Percentiles rank a stretch among this genome's conserved stretches.
Evolutionary conservation across 805 yeast genomes (phyloP).

Genomic region (Candida succiphila): DNA sequence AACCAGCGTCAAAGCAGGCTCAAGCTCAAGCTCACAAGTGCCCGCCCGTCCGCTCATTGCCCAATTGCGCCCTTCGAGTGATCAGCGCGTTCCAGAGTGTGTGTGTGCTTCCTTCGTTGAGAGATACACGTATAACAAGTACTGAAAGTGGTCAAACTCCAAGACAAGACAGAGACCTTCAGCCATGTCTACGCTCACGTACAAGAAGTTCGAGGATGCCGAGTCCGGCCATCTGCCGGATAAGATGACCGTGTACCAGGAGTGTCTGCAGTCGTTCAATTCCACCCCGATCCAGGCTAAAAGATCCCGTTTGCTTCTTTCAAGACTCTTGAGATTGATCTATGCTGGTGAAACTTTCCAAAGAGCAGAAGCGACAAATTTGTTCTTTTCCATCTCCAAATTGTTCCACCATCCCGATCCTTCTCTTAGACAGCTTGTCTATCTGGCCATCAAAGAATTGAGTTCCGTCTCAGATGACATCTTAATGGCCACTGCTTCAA

Average conservation of each 20-base stretch:
- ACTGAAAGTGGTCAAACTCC: no score
- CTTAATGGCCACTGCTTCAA: conserved; percentile 94
- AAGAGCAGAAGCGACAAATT: conserved; percentile 77
- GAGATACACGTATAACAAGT: no score
- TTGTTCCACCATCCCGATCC: conserved; percentile 88
- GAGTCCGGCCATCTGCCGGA: conserved; percentile 68
- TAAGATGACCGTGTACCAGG: conserved; percentile 96
- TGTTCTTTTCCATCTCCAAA: conserved; percentile 90
- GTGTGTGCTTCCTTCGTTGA: no score
- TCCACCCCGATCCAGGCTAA: conserved; percentile 83
- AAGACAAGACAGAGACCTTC: no score
- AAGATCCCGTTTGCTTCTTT: conserved; percentile 73
- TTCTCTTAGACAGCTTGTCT: conserved; percentile 84
- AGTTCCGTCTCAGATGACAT: conserved; percentile 80
- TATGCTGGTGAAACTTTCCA: conserved; percentile 86
- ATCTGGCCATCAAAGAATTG: conserved; percentile 88
- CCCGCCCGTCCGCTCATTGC: no score
- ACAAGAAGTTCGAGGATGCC: conserved; percentile 75
- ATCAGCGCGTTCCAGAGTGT: no score
- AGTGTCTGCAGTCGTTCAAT: conserved; percentile 87
- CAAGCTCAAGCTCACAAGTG: no score
- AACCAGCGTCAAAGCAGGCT: no score
- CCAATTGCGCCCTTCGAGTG: no score
- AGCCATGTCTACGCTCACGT: conserved; percentile 79
- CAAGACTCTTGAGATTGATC: conserved; percentile 73